A percentile compares a stretch with the other conserved stretches of the same genome.
Evolutionary conservation across 352 stramenopile species (phyloP).

Genomic region (Pythium plurisporium): DNA sequence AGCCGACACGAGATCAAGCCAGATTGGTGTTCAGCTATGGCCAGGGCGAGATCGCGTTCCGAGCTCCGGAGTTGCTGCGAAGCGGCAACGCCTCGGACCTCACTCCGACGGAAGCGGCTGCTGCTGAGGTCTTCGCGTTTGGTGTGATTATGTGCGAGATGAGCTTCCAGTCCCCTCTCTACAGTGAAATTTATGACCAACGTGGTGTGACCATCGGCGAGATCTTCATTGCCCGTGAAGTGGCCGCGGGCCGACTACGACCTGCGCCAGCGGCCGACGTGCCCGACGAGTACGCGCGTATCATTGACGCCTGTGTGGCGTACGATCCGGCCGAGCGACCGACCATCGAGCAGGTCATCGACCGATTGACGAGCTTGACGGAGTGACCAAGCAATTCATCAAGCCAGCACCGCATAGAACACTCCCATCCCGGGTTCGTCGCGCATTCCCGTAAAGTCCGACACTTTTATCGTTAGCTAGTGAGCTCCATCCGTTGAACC

Average conservation of each 20-base stretch:
- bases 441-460: no score
- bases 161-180: conserved; percentile 38
- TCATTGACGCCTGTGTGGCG: conserved; percentile 39
- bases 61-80: conserved; percentile 53
- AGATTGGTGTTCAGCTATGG: conserved; percentile 44
- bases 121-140: conserved; percentile 65
- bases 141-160: conserved; percentile 76
- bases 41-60: conserved; percentile 47
- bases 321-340: conserved; percentile 50
- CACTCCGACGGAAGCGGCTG: not conserved
- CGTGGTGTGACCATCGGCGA: conserved; percentile 53
- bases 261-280: conserved; percentile 40
- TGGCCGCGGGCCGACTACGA: conserved; percentile 35
- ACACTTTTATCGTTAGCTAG: no score
- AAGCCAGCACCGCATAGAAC: not conserved
- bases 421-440: no score
- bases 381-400: not conserved
- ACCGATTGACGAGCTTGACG: conserved; percentile 9
- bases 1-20: conserved; percentile 37
- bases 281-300: conserved; percentile 37
- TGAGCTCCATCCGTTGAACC: no score
- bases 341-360: conserved; percentile 36
- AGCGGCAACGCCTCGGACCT: not conserved
- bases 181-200: conserved; percentile 39
- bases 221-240: conserved; percentile 54